Base-by-base conservation (phyloP, 208 protist genomes). In the Wallacemonas sp. region DNA sequence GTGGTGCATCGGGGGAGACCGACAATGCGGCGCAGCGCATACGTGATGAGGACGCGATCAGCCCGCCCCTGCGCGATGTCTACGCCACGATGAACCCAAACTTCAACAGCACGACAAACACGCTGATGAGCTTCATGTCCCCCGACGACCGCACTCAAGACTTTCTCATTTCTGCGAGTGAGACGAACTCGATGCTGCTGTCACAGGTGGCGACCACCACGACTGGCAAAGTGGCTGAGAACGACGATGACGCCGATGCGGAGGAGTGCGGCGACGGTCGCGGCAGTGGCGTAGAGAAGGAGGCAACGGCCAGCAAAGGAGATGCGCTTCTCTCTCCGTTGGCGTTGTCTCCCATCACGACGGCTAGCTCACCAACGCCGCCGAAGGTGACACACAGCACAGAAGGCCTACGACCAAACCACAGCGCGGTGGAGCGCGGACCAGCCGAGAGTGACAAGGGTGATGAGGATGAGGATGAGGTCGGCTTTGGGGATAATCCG, bases 71-170 rank as follows among this genome's bases (percentile, higher is more conserved):
- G 51, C 11, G 28, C 17, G 51, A 58, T 21, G 30, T 33, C 30
- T 58, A 58, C 51, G 24, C 51, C 9, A 19, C 51, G 4, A 58
- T 58, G 51, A 33, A 22, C 30, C 51, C 51, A 26, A 58, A 58
- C 51, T 58, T 58, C 30, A 58, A 19, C 51, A 31, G 51, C 9
- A 58, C 46, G 9, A 30, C 31, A 26, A 54, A 54, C 46, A 26
- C 51, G 4, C 30, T 58, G 17, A 9, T 58, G 51, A 58, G 51
- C 51, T 39, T 58, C 30, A n/a, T 58, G 36, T 58, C 51, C 4
- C 51, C 51, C 6, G 51, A 58, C 12, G 51, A 58, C 31, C 28
- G 31, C 14, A 8, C 12, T 0, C 51, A 9, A 8, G 51, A 58
- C 51, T 58, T 58, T 21, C 17, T 58, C 12, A 0, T 58, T 11